Evolutionary conservation across 139 green algal genomes (phyloP), one percentile per base, ranked within the genome.

Genomic region (Diplosphaera chodatii): DNA sequence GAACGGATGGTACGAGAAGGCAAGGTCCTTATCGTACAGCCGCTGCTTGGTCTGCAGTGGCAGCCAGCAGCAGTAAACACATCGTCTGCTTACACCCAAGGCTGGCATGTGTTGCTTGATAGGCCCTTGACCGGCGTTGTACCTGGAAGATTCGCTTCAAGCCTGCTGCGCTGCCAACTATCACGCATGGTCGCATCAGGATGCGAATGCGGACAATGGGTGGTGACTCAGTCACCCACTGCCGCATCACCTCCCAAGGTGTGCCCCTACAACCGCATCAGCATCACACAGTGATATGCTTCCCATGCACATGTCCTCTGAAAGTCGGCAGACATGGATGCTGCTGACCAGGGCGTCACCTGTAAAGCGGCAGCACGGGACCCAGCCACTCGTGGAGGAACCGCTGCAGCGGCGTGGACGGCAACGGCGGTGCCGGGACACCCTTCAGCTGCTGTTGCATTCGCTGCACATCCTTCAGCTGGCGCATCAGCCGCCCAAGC

Each of bases 121-220:
- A 48, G 8, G 8, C 6, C 10, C 37, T 48, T 6, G n/a, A n/a
- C n/a, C 37, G 62, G 3, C 4, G 15, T 4, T 32, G 8, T n/a
- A 75, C 72, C 78, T 96, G 91, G 65, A 95, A 96, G 18, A 97
- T 74, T 66, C 87, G 82, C 79, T 94, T 95, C 21, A 96, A 41
- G 1, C 79, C 86, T 0, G 75, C 37, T 18, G 90, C 79, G 70
- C 91, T 86, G 27, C 78, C 76, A 23, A 96, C 79, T 1, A 89
- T 75, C 0, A 97, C 82, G 28, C 86, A 77, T 29, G 86, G 82
- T 15, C 82, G 86, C 30, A 83, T 70, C 21, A 91, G 64, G 32
- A 94, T 86, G 40, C 83, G 79, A 55, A 89, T 87, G 41, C 83
- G 84, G 18, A 91, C 79, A 1, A 93, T 69, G 0, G 78, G 68